Evolutionary conservation across 2,329 filamentous ascomycete species (phyloP).

Genomic region (Neocucurbitaria cava): DNA sequence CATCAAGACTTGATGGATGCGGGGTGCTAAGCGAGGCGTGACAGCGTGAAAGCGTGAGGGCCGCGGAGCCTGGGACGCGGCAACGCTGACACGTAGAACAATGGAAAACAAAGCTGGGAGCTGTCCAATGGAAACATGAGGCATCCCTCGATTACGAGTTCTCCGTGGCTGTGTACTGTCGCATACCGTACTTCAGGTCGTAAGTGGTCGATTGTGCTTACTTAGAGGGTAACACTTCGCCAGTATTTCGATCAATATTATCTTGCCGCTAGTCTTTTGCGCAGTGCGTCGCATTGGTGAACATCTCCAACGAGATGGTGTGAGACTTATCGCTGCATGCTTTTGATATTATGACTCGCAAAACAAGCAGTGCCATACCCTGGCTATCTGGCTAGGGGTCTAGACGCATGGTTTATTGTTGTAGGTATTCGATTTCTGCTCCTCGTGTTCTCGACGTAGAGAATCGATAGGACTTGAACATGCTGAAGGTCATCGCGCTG

Average conservation of each 20-base stretch:
- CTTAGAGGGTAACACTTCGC: no score
- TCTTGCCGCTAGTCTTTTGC: no score
- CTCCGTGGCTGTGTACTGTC: not conserved
- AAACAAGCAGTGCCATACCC: not conserved
- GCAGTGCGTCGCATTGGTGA: no score
- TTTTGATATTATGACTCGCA: not conserved
- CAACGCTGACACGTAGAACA: not conserved
- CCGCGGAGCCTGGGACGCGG: slow-evolving; percentile 2
- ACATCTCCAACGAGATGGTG: no score
- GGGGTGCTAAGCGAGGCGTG: slow-evolving; percentile 18
- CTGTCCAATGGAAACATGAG: not conserved
- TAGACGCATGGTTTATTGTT: not conserved
- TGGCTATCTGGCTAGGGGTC: not conserved
- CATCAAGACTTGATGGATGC: slow-evolving; percentile 18
- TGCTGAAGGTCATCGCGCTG: not conserved
- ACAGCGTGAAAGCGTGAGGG: not conserved
- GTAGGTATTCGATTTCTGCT: no score
- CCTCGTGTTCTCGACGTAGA: no score
- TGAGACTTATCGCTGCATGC: not conserved
- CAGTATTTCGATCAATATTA: no score
- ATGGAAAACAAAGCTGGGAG: not conserved
- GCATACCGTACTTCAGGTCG: no score
- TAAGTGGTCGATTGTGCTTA: no score
- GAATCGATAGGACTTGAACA: no score
- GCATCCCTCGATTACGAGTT: no score